Conservation (phyloP, 2,329 filamentous ascomycete species). For the Xylaria multiplex region DNA sequence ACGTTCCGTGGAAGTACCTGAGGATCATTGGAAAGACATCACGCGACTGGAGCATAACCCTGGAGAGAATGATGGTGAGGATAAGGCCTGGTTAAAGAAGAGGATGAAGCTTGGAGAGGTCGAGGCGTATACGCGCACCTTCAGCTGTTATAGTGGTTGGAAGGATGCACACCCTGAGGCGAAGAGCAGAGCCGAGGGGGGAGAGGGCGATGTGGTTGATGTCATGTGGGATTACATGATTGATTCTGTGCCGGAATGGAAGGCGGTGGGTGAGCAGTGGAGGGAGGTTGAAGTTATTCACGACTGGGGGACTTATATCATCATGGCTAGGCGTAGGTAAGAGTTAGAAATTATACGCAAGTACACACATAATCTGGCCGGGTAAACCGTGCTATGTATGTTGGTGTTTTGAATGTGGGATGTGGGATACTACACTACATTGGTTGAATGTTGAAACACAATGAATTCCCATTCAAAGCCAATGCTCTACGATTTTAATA, state of each 20-base stretch:
- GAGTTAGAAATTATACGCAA: neutral
- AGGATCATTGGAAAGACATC: slow-evolving; percentile 62
- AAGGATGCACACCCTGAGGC: slow-evolving; percentile 62
- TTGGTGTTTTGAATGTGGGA: too few species aligned
- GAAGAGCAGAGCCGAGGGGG: slow-evolving; percentile 62
- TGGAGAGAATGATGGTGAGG: slow-evolving; percentile 52
- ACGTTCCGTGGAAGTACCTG: slow-evolving; percentile 62
- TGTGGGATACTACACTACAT: too few species aligned
- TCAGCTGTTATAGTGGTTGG: slow-evolving; percentile 69
- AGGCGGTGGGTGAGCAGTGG: slow-evolving; percentile 59
- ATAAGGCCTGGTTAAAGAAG: slow-evolving; percentile 62
- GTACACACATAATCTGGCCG: too few species aligned
- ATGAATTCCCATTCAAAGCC: too few species aligned
- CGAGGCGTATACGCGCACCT: slow-evolving; percentile 70
- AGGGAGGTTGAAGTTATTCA: slow-evolving; percentile 63
- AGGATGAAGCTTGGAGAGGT: slow-evolving; percentile 65
- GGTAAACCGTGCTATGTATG: too few species aligned
- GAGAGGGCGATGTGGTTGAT: slow-evolving; percentile 70
- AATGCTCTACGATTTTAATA: too few species aligned
- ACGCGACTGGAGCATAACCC: slow-evolving; percentile 67
- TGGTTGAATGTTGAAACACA: too few species aligned
- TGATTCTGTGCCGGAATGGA: slow-evolving; percentile 63
- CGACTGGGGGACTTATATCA: slow-evolving; percentile 70
- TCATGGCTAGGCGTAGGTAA: slow-evolving; percentile 62
- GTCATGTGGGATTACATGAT: slow-evolving; percentile 68